These are phyloP conservation scores for Backusella sp. DNA, from an alignment of 192 early-diverging fungal species.

Conservation along the genomic window DNA sequence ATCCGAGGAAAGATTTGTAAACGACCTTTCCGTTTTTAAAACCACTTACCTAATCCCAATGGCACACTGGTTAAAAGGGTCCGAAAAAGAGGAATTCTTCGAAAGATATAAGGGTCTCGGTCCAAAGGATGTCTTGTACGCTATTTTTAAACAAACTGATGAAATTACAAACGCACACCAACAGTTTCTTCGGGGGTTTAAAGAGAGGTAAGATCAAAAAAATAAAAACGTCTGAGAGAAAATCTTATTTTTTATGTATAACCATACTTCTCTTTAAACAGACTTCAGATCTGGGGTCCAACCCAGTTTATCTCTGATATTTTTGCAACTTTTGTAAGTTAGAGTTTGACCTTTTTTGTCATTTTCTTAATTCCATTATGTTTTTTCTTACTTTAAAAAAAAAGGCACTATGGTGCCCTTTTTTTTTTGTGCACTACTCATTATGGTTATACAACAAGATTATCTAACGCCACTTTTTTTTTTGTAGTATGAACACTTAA, in stretches of 20 bases:
- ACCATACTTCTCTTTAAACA: not conserved
- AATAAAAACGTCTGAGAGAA: not conserved
- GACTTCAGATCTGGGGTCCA: conserved; percentile 9
- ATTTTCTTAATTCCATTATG: not conserved
- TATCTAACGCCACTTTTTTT: not conserved
- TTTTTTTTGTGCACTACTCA: not conserved
- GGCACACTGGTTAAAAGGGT: not conserved
- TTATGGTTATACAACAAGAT: not conserved
- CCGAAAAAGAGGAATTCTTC: not conserved
- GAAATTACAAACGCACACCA: not conserved
- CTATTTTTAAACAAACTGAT: not conserved
- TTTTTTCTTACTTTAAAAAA: not conserved
- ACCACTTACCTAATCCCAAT: not conserved
- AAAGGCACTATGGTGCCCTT: not conserved
- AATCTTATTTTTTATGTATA: not conserved
- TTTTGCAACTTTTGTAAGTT: not conserved
- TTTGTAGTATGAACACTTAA: conserved; percentile 5
- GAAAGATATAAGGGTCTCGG: not conserved
- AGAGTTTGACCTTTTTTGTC: not conserved
- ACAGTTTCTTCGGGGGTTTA: not conserved
- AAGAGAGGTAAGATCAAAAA: conserved; percentile 11
- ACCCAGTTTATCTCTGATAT: conserved; percentile 12
- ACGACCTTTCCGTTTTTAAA: not conserved
- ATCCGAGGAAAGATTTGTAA: not conserved
- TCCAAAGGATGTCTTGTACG: not conserved